These are phyloP conservation scores for Aspergillus sp. DNA, from an alignment of 2,329 filamentous ascomycete species.

Conservation along the genomic window DNA sequence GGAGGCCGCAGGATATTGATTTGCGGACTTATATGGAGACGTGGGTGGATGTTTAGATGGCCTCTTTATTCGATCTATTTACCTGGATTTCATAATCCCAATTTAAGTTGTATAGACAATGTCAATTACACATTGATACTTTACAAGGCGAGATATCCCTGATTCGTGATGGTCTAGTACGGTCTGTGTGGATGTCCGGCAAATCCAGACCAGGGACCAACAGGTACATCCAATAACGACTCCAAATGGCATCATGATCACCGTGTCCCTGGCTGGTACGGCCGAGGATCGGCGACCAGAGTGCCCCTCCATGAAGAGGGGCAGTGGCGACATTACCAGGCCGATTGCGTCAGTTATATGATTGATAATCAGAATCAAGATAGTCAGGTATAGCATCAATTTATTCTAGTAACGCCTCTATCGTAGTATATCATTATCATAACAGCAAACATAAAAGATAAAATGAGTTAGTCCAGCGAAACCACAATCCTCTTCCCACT, in stretches of 20 bases:
- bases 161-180: too few relatives aligned
- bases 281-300: background rate
- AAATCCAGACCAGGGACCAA: background rate
- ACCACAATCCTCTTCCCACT: conserved; percentile 71
- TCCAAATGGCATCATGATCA: conserved; percentile 2
- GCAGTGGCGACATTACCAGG: background rate
- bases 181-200: too few relatives aligned
- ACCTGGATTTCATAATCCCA: too few relatives aligned
- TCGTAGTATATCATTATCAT: background rate
- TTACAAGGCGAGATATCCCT: too few relatives aligned
- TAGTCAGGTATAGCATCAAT: background rate
- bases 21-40: conserved; percentile 64
- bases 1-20: conserved; percentile 56
- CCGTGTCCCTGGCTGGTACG: background rate
- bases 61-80: too few relatives aligned
- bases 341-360: background rate
- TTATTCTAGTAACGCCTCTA: background rate
- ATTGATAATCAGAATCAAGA: background rate
- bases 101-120: too few relatives aligned
- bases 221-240: background rate
- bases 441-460: background rate
- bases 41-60: conserved; percentile 57
- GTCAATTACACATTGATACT: too few relatives aligned
- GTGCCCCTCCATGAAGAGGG: background rate
- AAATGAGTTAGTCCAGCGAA: conserved; percentile 18